phyloP scores from a whole-genome alignment of 2,329 filamentous ascomycete species.

The Colletotrichum noveboracense region DNA sequence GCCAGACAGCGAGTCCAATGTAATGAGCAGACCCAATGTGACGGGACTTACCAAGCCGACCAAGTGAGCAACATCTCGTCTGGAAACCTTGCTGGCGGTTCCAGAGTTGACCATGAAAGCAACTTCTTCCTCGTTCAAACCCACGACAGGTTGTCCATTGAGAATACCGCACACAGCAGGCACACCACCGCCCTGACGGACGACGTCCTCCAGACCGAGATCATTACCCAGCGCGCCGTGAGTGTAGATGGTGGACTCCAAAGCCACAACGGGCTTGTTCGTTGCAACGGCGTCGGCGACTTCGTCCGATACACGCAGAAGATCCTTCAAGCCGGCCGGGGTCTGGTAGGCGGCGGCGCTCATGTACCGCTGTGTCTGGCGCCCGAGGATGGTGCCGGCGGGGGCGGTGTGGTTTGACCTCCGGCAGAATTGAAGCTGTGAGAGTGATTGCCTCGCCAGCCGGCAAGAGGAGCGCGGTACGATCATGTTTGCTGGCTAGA shows the following conservation, averaged over 20 bases:
- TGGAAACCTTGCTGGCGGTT: slow-evolving; percentile 80
- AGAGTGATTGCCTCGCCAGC: slow-evolving; percentile 10
- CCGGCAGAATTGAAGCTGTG: slow-evolving; percentile 1
- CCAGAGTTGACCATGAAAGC: slow-evolving; percentile 71
- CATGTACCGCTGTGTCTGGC: slow-evolving; percentile 5
- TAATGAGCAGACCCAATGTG: neutral
- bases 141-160: slow-evolving; percentile 82
- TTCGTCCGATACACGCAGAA: slow-evolving; percentile 81
- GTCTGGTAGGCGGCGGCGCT: slow-evolving; percentile 16
- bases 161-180: slow-evolving; percentile 92
- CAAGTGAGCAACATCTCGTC: slow-evolving; percentile 84
- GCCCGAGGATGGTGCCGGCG: neutral
- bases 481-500: neutral
- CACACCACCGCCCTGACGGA: slow-evolving; percentile 80
- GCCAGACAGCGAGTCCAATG: neutral
- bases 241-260: slow-evolving; percentile 97
- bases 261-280: slow-evolving; percentile 83
- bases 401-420: neutral
- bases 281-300: slow-evolving; percentile 77
- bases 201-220: slow-evolving; percentile 76
- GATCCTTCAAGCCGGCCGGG: slow-evolving; percentile 36
- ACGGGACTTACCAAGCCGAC: slow-evolving; percentile 70
- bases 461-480: slow-evolving; percentile 12
- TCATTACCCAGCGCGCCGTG: slow-evolving; percentile 84
- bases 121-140: slow-evolving; percentile 75